Evolutionary conservation across 2,329 filamentous ascomycete species (phyloP), one percentile per base, ranked within the genome.

Genomic region (Dactylellina cionopaga): DNA sequence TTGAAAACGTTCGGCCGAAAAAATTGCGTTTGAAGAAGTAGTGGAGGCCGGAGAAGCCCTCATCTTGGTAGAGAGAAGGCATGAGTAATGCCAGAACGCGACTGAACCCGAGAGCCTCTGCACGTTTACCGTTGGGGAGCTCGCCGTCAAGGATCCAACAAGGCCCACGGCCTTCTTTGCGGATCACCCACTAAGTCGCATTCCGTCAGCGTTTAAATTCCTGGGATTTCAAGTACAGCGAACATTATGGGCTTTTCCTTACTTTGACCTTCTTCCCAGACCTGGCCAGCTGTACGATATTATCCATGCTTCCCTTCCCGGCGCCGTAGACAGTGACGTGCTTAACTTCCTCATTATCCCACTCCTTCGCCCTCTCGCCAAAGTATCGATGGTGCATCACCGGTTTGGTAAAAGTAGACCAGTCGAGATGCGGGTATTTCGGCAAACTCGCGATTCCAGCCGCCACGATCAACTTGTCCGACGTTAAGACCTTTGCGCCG

Each of bases 271-370:
- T 80, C 39, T 84, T 82, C 1, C 85, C 86, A 0, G 82, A 79
- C 0, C 82, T 81, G 3, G 85, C 86, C 56, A 85, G 86, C 1
- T 84, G 82, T 76, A 88, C 89, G 0, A 85, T 86, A 1, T 85
- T 84, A 77, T 90, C 88, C 82, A 84, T 89, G 1, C 85, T 86
- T 0, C 85, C 88, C 76, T 90, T 90, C 13, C 83, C 83, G 0
- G 82, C 86, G 2, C 88, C 89, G 2, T 90, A 81, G 1, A 90
- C 82, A 0, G 85, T 83, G 2, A 83, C 82, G 1, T 79, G 79
- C 43, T 81, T 76, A 19, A 78, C 58, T 2, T 80, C 6, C 75
- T 81, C 47, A 74, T 79, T 64, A 79, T 80, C 31, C 78, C 80
- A 68, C 56, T 80, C 64, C 33, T 78, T 75, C 33, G 78, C 75